Evolutionary conservation across 768 basidiomycete genomes (phyloP), one percentile per base, ranked within the genome.

Genomic region (Phaffia tasmanica): DNA sequence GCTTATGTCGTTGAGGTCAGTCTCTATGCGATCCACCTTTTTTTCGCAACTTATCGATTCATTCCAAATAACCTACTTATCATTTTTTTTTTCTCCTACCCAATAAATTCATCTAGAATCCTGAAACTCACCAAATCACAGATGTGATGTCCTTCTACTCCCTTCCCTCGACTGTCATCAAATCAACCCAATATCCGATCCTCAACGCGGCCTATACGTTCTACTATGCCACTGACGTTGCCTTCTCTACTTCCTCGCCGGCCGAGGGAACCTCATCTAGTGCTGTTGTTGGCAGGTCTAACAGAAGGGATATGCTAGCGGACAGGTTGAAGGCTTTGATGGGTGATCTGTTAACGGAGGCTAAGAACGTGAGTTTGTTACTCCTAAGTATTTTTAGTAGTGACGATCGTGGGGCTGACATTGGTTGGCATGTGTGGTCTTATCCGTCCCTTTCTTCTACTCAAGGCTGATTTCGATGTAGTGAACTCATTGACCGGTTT

Each of bases 91-190:
- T 57, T 1, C 56, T 58, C 51, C 56, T 59, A 57, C 47, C 27
- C 23, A 32, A 42, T 67, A 21, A 53, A 19, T 46, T 63, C 51
- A 21, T 29, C 19, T 50, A 98, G 93, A 83, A 97, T 76, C 87
- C 88, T 1, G 77, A 82, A 66, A 86, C 87, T 2, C 83, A 86
- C 67, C 81, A 82, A 69, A 86, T 99, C 72, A 97, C 94, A 1
- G 95, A 99, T 77, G 88, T 93, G 74, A 86, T 97, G 77, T 93
- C 94, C 11, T 94, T 98, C 80, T 99, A 95, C 76, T 88, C 88
- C 18, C 83, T 99, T 27, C 94, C 95, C 0, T 98, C 94, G 5
- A 88, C 90, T 1, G 85, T 98, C 69, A 89, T 98, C 74, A 82
- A 83, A 62, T 84, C 83, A 71, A 69, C 80, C n/a, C 87, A 85